Base-by-base conservation (phyloP, 768 basidiomycete species). In the Termitomyces heimii region DNA sequence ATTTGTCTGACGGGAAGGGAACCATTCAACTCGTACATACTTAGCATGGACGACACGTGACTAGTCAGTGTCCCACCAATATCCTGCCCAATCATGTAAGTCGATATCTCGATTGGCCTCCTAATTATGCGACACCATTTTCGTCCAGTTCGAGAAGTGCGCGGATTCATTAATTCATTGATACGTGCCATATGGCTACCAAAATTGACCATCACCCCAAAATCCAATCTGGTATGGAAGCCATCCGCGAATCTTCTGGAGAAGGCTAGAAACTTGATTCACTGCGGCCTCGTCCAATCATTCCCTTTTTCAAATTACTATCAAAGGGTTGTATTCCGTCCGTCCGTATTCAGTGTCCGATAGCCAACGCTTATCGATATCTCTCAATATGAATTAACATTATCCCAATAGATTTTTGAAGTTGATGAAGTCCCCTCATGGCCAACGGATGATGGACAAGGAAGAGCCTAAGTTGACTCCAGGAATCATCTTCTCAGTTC, bases 361-460 rank as follows among this genome's bases (percentile, higher is more conserved):
- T 13, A 51, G 47, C 47, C 4, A 20, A 32, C 32, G n/a, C 16
- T 50, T 22, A 22, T n/a, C n/a, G n/a, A n/a, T n/a, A n/a, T n/a
- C 39, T 35, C 20, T 22, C 46, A 45, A 2, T 37, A 14, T 39
- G 14, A 47, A 29, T 20, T 28, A 28, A 26, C 37, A 26, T 40
- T 28, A n/a, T 28, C 14, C 51, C 40, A 52, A 39, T 40, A 52
- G 39, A 26, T 46, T 35, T 46, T 45, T 24, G 7, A 5, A 18
- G n/a, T 45, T 44, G 32, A 53, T 61, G 26, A 58, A 28, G 39
- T 40, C 47, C 24, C 44, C 55, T 53, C 55, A 37, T 59, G 58
- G 50, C 24, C 43, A 56, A 43, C 32, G 47, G 31, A 42, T 31
- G 46, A 35, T 49, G 42, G 29, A 31, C 24, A 55, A 46, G 24